Conservation (phyloP, 2,329 filamentous ascomycete species). For the Raffaelea ambrosiae region DNA sequence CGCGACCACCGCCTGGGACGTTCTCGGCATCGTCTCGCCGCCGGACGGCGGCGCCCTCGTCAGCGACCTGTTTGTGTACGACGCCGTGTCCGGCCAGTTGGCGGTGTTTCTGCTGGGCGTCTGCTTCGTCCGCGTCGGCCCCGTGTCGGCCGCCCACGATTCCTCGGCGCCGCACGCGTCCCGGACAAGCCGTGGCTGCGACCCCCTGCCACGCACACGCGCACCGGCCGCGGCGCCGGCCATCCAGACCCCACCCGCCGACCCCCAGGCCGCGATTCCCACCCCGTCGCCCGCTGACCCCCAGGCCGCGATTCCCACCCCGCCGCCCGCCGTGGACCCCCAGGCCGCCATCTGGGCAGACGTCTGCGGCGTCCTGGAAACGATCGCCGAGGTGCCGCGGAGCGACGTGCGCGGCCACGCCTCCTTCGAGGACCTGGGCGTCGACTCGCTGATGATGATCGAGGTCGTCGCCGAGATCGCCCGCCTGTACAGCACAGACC, state of each 20-base stretch:
- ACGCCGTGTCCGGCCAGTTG: neutral
- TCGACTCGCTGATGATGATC: slow-evolving; percentile 42
- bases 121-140: neutral
- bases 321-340: neutral
- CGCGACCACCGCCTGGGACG: neutral
- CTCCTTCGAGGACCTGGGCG: slow-evolving; percentile 33
- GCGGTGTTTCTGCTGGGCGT: neutral
- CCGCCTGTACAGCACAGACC: slow-evolving; percentile 22
- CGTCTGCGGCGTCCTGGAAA: neutral
- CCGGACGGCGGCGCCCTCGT: neutral
- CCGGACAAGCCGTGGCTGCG: no score
- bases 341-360: neutral
- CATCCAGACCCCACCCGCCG: no score
- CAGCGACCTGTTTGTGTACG: neutral
- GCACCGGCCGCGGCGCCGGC: no score
- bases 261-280: neutral
- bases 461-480: slow-evolving; percentile 35
- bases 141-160: no score
- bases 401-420: neutral
- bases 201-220: no score
- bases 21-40: neutral
- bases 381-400: neutral
- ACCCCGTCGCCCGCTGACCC: neutral
- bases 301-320: neutral
- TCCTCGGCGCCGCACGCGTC: no score